A percentile compares a stretch with the other conserved stretches of the same genome.
phyloP scores from a whole-genome alignment of 495 filamentous ascomycete species.

The Tuber brumale region DNA sequence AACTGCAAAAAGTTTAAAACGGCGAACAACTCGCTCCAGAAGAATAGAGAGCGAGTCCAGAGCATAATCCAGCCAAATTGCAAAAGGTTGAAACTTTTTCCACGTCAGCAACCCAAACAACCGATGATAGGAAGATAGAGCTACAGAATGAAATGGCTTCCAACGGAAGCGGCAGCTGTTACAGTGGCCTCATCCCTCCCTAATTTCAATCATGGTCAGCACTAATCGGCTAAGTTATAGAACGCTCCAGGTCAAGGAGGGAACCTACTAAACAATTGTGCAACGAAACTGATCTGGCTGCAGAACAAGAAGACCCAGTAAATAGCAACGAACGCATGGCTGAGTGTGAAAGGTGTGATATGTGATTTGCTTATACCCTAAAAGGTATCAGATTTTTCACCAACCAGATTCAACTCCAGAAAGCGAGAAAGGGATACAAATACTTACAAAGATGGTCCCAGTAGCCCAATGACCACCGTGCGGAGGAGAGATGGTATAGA shows the following conservation, averaged over 20 bases:
- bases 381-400: slow-evolving; percentile 44
- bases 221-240: neutral
- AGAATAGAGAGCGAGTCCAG: slow-evolving; percentile 67
- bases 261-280: slow-evolving; percentile 56
- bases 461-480: slow-evolving; percentile 53
- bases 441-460: slow-evolving; percentile 38
- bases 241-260: neutral
- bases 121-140: neutral
- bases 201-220: neutral
- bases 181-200: slow-evolving; percentile 54
- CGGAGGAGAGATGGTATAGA: slow-evolving; percentile 60
- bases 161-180: slow-evolving; percentile 65
- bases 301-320: slow-evolving; percentile 77
- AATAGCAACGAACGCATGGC: slow-evolving; percentile 60
- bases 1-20: slow-evolving; percentile 77
- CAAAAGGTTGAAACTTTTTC: slow-evolving; percentile 57
- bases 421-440: neutral
- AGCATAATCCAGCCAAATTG: slow-evolving; percentile 72
- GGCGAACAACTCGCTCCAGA: slow-evolving; percentile 65
- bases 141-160: slow-evolving; percentile 74
- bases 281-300: slow-evolving; percentile 67
- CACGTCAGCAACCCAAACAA: neutral
- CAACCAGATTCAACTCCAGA: neutral
- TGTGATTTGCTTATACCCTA: slow-evolving; percentile 63
- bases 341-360: slow-evolving; percentile 68